Evolutionary conservation across 2,329 filamentous ascomycete species (phyloP), one percentile per base, ranked within the genome.

Genomic region (Aspergillus sp.): DNA sequence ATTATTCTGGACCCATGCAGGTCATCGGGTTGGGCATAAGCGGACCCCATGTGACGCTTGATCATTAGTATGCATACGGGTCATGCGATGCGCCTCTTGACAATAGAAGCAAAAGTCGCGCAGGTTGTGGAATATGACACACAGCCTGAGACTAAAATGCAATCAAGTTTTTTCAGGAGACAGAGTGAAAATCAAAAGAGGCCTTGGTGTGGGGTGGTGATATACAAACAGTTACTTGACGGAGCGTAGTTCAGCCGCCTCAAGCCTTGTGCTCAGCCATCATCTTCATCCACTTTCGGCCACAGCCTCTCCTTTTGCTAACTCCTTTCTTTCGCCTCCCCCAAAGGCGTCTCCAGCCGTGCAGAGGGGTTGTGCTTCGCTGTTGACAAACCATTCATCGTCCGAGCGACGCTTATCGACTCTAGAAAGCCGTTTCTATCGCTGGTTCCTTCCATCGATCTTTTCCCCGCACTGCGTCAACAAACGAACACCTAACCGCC

Each of bases 391-490:
- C 9, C 18, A 24, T 44, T 44, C 11, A 17, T 36, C 12, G 13
- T 15, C 24, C 15, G 7, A 24, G 24, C 22, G 17, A 48, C 6
- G 38, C 30, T 22, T 41, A n/a, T 15, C 11, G 22, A 24, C n/a
- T 11, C 5, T 32, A 30, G 18, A n/a, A 4, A 41, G 15, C 20
- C 32, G 13, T 36, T 17, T 26, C 54, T 51, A 9, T 36, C 53
- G 24, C 30, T 56, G 34, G 18, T 20, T 34, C 24, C 49, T 11
- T 17, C 36, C 4, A n/a, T 4, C 11, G 15, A 9, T 34, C 24
- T 8, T 15, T 43, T 48, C 55, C 48, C 55, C 55, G 55, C 55
- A 57, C 49, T 18, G 49, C 39, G 44, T 53, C 26, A 44, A 50
- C 30, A 44, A 32, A 48, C 24, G 30, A 20, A 32, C 22, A 32